Evolutionary conservation across 192 early-diverging fungal species (phyloP).

Genomic region (Pecoramyces ruminantium): DNA sequence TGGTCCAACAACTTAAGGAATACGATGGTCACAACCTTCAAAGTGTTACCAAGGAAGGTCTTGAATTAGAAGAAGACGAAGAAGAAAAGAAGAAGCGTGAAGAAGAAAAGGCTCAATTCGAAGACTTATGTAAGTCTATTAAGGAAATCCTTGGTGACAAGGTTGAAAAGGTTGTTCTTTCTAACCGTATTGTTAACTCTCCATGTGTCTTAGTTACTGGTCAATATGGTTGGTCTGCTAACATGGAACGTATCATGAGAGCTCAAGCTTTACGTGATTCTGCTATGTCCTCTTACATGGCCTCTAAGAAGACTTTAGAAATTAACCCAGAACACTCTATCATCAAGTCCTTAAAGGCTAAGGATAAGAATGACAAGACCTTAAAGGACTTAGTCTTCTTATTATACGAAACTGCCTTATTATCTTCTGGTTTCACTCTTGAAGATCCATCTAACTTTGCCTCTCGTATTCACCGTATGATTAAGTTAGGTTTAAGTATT

Average conservation of each 20-base stretch:
- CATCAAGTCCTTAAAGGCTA: slow-evolving; percentile 82
- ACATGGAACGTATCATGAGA: slow-evolving; percentile 99
- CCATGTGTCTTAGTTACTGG: slow-evolving; percentile 98
- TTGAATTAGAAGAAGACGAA: slow-evolving; percentile 97
- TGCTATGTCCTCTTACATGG: slow-evolving; percentile 99
- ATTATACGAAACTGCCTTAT: slow-evolving; percentile 85
- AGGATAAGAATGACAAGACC: slow-evolving; percentile 98
- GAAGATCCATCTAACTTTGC: slow-evolving; percentile 89
- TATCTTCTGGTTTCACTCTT: slow-evolving; percentile 92
- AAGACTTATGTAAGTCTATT: slow-evolving; percentile 81
- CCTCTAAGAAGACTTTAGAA: slow-evolving; percentile 97
- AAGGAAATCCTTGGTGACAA: slow-evolving; percentile 99
- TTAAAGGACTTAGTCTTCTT: slow-evolving; percentile 92
- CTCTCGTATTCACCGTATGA: slow-evolving; percentile 95
- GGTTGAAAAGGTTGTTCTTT: slow-evolving; percentile 86
- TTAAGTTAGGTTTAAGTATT: slow-evolving; percentile 92
- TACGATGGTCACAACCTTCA: slow-evolving; percentile 98
- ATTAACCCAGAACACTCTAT: slow-evolving; percentile 93
- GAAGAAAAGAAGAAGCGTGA: slow-evolving; percentile 92
- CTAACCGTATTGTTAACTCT: slow-evolving; percentile 91
- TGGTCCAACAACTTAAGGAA: slow-evolving; percentile 95
- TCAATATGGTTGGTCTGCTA: slow-evolving; percentile 98
- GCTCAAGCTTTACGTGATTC: slow-evolving; percentile 98
- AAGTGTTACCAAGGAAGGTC: slow-evolving; percentile 96
- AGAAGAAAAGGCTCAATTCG: slow-evolving; percentile 79